Base-by-base conservation (phyloP, 768 basidiomycete genomes). In the Collybia nuda region DNA sequence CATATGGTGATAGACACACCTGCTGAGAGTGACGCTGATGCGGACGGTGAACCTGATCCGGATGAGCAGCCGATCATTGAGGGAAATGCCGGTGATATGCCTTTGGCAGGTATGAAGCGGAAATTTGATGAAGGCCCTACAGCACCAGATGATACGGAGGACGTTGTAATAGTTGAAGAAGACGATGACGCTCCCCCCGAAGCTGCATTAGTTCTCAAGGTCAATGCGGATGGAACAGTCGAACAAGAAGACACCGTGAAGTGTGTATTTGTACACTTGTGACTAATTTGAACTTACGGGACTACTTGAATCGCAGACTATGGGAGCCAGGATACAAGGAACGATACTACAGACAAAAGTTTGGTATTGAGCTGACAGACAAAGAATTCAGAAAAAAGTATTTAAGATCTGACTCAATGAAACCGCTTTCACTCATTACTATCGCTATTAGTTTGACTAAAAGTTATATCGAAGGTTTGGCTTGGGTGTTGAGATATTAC, bases 291-390 rank as follows among this genome's bases (percentile, higher is more conserved):
- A 40, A 6, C 32, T 41, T 23, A 45, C 17, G 3, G 40, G n/a
- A 50, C 53, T 45, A 12, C 36, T 50, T 41, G 47, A 53, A 21
- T 52, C 44, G 5, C 59, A 98, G 96, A 63, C 72, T 98, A 18
- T 99, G 92, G 86, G 94, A 98, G 67, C 85, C 94, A 1, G 97
- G 96, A 22, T 99, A 99, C 68, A 86, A 84, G 65, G 92, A 95
- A 57, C 83, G 97, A 36, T 99, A 99, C 66, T 99, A 99, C 60
- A 77, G 80, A 40, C 87, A 91, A 62, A 99, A 99, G 71, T 99
- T 98, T 62, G 86, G 86, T 2, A 73, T 91, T 11, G 80, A 87
- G 56, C 66, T 78, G 17, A 77, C 70, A n/a, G 90, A 98, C 58
- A 65, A 60, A 2, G 84, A 85, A 51, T 89, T 93, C 68, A 79